phyloP scores from a whole-genome alignment of 2,329 filamentous ascomycete species.

The Emmonsiellopsis sp. region DNA sequence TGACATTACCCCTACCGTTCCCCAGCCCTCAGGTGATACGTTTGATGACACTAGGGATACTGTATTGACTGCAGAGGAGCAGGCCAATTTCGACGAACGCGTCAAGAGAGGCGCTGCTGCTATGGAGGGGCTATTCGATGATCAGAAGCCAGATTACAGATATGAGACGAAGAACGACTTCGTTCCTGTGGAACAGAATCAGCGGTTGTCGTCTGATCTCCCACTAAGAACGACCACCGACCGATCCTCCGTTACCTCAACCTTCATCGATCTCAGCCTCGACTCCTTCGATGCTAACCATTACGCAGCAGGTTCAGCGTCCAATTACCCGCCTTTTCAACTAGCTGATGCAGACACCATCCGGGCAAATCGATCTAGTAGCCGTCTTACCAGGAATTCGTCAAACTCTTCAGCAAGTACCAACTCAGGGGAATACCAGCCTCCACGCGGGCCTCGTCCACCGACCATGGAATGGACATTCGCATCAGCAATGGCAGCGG shows the following conservation, averaged over 20 bases:
- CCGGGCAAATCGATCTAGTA: constrained; percentile 44
- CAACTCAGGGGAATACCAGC: constrained; percentile 20
- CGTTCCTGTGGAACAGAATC: constrained; percentile 32
- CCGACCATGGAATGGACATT: constrained; percentile 41
- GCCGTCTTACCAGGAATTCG: constrained; percentile 32
- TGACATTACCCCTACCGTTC: constrained; percentile 17
- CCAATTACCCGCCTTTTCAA: constrained; percentile 41
- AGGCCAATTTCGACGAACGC: constrained; percentile 47
- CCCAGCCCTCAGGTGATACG: constrained; percentile 15
- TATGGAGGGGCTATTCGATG: constrained; percentile 50
- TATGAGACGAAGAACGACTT: constrained; percentile 46
- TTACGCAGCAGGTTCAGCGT: constrained; percentile 43
- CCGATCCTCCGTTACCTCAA: constrained; percentile 38
- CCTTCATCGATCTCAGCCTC: constrained; percentile 48
- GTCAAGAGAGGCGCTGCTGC: constrained; percentile 48
- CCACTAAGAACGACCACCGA: constrained; percentile 40
- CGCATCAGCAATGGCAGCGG: constrained; percentile 22
- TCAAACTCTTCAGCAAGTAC: constrained; percentile 17
- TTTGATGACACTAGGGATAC: constrained; percentile 22
- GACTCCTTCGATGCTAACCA: constrained; percentile 40
- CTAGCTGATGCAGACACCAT: constrained; percentile 46
- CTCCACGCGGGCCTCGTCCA: constrained; percentile 28
- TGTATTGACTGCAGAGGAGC: constrained; percentile 34
- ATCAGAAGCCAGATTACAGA: constrained; percentile 46
- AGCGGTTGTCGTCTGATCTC: constrained; percentile 44